phyloP scores from a whole-genome alignment of 805 yeast species.

The Wickerhamiella azymoides region DNA sequence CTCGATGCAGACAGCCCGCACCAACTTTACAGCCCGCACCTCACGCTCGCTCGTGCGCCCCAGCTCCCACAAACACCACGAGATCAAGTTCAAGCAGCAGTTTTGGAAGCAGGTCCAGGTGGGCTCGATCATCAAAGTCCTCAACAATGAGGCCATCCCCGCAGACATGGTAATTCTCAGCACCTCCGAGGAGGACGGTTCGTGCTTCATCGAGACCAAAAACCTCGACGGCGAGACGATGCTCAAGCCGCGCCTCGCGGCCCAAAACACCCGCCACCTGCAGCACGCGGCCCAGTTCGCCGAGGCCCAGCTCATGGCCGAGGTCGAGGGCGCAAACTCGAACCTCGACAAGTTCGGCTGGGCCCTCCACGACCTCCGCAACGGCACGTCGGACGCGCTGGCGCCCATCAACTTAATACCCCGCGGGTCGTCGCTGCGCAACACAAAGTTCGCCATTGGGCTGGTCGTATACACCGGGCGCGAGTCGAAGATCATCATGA shows the following conservation, averaged over 20 bases:
- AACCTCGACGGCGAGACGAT: constrained; percentile 70
- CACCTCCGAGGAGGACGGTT: constrained; percentile 58
- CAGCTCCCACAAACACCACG: background rate
- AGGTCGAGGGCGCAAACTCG: constrained; percentile 56
- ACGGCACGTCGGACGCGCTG: constrained; percentile 37
- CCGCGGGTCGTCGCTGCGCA: constrained; percentile 62
- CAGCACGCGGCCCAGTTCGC: constrained; percentile 46
- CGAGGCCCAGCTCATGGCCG: constrained; percentile 43
- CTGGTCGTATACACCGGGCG: constrained; percentile 58
- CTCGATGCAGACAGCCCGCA: background rate
- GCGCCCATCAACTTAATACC: constrained; percentile 51
- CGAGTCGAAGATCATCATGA: constrained; percentile 68
- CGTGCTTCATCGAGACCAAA: constrained; percentile 58
- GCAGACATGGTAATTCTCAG: constrained; percentile 60
- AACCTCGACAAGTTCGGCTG: constrained; percentile 55
- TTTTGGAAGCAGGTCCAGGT: constrained; percentile 66
- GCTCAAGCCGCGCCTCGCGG: constrained; percentile 45
- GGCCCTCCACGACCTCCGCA: constrained; percentile 39
- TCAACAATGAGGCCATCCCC: constrained; percentile 64
- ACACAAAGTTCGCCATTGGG: constrained; percentile 67
- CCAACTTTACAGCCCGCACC: background rate
- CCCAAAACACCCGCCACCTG: constrained; percentile 37
- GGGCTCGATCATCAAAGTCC: constrained; percentile 58
- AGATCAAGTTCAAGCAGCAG: constrained; percentile 33
- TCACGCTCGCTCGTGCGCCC: background rate